Conservation (phyloP, 2,329 filamentous ascomycete species). For the Hysterium pulicare region DNA sequence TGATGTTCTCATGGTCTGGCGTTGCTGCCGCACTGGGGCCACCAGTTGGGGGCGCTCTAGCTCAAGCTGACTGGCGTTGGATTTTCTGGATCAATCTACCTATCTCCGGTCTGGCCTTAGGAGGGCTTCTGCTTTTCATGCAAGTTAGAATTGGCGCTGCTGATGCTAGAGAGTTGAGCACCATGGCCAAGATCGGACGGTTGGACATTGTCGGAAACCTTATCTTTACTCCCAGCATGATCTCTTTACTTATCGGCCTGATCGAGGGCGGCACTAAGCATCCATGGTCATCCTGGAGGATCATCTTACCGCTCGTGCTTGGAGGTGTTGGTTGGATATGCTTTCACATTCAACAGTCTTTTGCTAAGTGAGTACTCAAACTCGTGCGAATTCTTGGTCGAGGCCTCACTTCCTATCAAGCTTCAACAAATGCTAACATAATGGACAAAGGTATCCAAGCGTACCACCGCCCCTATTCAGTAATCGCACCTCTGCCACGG, state of each 20-base stretch:
- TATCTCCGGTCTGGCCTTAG: constrained; percentile 12
- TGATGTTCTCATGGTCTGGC: constrained; percentile 5
- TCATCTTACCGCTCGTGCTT: constrained; percentile 42
- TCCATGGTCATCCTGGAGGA: constrained; percentile 37
- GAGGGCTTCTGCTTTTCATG: constrained; percentile 2
- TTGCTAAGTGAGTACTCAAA: not conserved
- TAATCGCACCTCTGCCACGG: too few species aligned
- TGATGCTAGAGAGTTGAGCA: not conserved
- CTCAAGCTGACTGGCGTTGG: constrained; percentile 39
- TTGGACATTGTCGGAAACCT: constrained; percentile 41
- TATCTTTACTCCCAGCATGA: constrained; percentile 36
- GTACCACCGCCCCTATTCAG: too few species aligned
- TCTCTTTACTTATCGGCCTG: constrained; percentile 39
- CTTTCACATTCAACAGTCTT: constrained; percentile 34
- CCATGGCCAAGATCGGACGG: not conserved
- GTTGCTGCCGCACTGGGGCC: constrained; percentile 6
- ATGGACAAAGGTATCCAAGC: too few species aligned
- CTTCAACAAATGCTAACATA: too few species aligned
- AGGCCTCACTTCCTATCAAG: too few species aligned
- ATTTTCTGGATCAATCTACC: constrained; percentile 35
- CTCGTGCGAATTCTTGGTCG: too few species aligned
- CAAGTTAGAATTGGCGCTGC: not conserved
- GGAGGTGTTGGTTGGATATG: constrained; percentile 35
- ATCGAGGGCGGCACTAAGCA: constrained; percentile 40
- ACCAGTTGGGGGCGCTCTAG: constrained; percentile 8